phyloP scores from a whole-genome alignment of 768 basidiomycete genomes.

The Kwoniella pini region DNA sequence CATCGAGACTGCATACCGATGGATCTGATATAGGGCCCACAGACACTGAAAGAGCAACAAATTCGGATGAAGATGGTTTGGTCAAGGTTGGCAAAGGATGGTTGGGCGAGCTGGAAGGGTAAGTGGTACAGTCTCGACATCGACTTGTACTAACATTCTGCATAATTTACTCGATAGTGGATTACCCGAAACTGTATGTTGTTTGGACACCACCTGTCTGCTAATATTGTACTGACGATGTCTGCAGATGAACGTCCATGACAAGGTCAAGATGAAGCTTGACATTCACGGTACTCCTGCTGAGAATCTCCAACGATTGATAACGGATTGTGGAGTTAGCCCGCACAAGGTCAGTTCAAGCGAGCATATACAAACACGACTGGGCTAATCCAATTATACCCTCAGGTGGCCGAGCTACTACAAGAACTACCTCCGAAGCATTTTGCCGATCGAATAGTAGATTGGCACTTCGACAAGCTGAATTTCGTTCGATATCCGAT shows the following conservation, averaged over 20 bases:
- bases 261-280: constrained; percentile 43
- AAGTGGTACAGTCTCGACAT: background rate
- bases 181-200: constrained; percentile 40
- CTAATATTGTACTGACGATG: background rate
- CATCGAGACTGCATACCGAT: constrained; percentile 7
- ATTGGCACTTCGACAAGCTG: constrained; percentile 66
- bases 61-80: constrained; percentile 30
- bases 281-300: constrained; percentile 60
- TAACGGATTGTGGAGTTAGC: constrained; percentile 88
- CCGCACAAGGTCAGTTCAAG: constrained; percentile 66
- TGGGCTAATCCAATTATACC: background rate
- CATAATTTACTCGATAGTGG: constrained; percentile 24
- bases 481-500: constrained; percentile 94
- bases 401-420: constrained; percentile 72
- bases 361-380: too few species aligned
- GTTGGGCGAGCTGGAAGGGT: constrained; percentile 40
- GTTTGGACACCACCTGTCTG: too few species aligned
- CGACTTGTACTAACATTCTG: background rate
- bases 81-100: constrained; percentile 32
- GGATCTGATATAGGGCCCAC: constrained; percentile 6
- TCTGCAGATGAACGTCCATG: constrained; percentile 34
- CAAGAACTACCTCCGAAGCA: constrained; percentile 80
- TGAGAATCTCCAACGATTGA: constrained; percentile 73
- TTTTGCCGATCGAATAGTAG: constrained; percentile 73
- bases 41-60: constrained; percentile 10